Evolutionary conservation across 805 yeast genomes (phyloP).

Genomic region (Pichia eremophila): DNA sequence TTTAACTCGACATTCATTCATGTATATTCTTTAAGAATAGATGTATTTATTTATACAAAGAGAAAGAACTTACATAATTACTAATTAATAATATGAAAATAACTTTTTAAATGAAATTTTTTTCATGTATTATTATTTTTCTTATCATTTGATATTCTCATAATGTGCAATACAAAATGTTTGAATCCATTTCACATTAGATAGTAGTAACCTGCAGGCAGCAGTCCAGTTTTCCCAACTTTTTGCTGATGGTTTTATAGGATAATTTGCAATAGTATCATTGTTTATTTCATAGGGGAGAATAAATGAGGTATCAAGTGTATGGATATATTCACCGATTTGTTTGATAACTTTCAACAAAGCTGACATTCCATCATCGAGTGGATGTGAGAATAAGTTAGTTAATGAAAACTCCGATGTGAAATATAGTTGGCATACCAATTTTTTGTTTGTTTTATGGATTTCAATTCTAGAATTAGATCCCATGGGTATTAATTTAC

Average conservation of each 20-base stretch:
- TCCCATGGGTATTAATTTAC: constrained; percentile 71
- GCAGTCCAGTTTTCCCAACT: constrained; percentile 78
- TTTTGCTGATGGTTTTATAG: constrained; percentile 50
- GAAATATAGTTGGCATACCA: constrained; percentile 48
- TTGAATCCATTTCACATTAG: constrained; percentile 77
- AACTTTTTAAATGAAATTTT: neutral
- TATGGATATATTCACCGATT: constrained; percentile 36
- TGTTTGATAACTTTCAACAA: constrained; percentile 31
- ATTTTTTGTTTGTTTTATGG: constrained; percentile 26
- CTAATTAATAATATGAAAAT: neutral
- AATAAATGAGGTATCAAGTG: constrained; percentile 46
- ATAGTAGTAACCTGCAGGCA: constrained; percentile 73
- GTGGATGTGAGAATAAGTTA: constrained; percentile 53
- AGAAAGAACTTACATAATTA: too few relatives aligned
- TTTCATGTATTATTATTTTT: neutral
- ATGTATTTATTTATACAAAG: too few relatives aligned
- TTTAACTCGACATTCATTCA: neutral
- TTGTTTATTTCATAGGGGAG: constrained; percentile 66
- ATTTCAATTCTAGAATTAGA: constrained; percentile 72
- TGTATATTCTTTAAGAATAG: too few relatives aligned
- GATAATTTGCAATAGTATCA: constrained; percentile 61
- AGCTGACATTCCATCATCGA: neutral
- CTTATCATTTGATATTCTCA: neutral
- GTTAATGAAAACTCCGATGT: constrained; percentile 68
- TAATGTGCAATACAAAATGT: constrained; percentile 50